Evolutionary conservation across 257 asterid species (phyloP), one percentile per base, ranked within the genome.

Genomic region (Scutellaria barbata): DNA sequence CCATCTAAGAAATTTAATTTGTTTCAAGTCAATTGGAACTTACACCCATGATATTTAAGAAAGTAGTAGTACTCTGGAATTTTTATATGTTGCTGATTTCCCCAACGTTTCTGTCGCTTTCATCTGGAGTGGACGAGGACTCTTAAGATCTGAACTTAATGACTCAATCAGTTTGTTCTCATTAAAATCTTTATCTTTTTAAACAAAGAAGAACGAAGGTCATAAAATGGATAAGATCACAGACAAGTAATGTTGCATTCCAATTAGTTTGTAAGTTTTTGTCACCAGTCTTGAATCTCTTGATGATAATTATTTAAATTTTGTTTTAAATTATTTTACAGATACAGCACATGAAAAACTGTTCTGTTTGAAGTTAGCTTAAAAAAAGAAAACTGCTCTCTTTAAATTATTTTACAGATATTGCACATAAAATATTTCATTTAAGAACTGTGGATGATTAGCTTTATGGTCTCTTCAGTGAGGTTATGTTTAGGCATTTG

Each of bases 131-230:
- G n/a, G 39, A 30, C 17, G 11, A 51, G 25, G 25, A 46, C 37
- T 20, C 37, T 22, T 37, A 37, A 35, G 39, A 61, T 52, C 50
- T 72, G 45, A 37, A 48, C 37, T 55, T 55, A 55, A 39, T 63
- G 71, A 30, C 66, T 64, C 39, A 37, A 67, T 33, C 13, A 43
- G 39, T 56, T 17, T 68, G 63, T 18, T 56, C 67, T 71, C 25
- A 2, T 39, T 4, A 37, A 56, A 56, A 30, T 35, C 42, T 54
- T 46, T 18, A 39, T 43, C 39, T 69, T 61, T 67, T 52, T 52
- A 47, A 57, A 41, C 17, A 10, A n/a, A n/a, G 20, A 71, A 45
- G 46, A 61, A 60, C 16, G 37, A 50, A 13, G 43, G 52, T 52
- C 30, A 30, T 33, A 53, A 41, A 40, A 54, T 14, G 69, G 68